Evolutionary conservation across 768 basidiomycete species (phyloP), one percentile per base, ranked within the genome.

Genomic region (Suillus americanus): DNA sequence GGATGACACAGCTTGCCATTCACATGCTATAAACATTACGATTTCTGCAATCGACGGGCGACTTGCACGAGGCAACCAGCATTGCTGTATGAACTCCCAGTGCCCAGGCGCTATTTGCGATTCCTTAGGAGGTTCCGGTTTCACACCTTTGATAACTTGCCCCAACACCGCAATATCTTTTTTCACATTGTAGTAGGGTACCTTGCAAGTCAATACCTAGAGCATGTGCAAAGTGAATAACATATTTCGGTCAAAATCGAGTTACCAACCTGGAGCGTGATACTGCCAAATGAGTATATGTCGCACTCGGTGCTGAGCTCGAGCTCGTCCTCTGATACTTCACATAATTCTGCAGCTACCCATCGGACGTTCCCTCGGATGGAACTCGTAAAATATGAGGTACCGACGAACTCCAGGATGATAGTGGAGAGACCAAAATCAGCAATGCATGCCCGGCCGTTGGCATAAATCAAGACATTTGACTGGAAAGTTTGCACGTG

Each of bases 391-490:
- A 54, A 8, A 28, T 62, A 62, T 6, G 50, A 62, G 70, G 74
- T 5, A 18, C 73, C 70, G 40, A 74, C 68, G 60, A 77, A 71
- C 62, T 80, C 78, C n/a, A 69, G 70, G 16, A 78, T 69, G 55
- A 82, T 75, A 25, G 67, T 79, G 25, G 80, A 82, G 7, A 82
- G 69, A 4, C 81, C 82, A 64, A 82, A 48, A 48, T 48, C 46
- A 48, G 46, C 46, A 12, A 48, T n/a, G 23, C 46, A 48, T 48
- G 23, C 46, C n/a, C 46, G 46, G 13, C n/a, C n/a, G 10, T 48
- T 48, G 13, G 12, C 23, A 48, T 5, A 13, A 13, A 82, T 60
- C 13, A 66, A 51, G 43, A 66, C 50, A 45, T 63, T 65, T 38
- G 65, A 65, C 65, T 65, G 3, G 20, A 45, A 3, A n/a, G 6